Base-by-base conservation (phyloP, 2,329 filamentous ascomycete genomes). In the Penicillium brasilianum region DNA sequence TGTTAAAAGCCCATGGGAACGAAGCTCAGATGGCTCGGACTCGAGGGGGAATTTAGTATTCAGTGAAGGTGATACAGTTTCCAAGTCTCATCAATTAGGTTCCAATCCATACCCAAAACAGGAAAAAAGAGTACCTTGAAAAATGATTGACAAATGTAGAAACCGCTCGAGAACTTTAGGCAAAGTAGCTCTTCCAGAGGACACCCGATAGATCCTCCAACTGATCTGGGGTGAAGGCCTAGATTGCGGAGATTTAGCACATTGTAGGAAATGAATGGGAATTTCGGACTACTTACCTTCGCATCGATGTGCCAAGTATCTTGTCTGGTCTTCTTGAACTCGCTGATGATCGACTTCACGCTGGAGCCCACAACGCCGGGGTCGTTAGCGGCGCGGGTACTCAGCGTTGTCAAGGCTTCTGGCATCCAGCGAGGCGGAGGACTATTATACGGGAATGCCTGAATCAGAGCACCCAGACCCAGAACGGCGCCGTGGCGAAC, bases 101-200 rank as follows among this genome's bases (percentile, higher is more conserved):
- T 28, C 8, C 9, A 32, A 34, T 34, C 14, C 18, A 20, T 14
- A 50, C 30, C 30, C 48, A 50, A 32, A 20, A 20, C 28, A 2
- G 14, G n/a, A 50, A n/a, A 13, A 49, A 18, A 32, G n/a, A 28
- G 25, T 50, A n/a, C 48, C 30, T 14, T 18, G 10, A 2, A 4
- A 34, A 20, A n/a, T 50, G 20, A 13, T 9, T 22, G 13, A 18
- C 9, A 7, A 34, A 18, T n/a, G 28, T 50, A 34, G 46, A 34
- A 10, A 28, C 22, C 14, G 11, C 14, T 30, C 3, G 7, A 16
- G 22, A 48, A 22, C 13, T 43, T 48, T 81, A 97, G 43, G 93
- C 96, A 82, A 99, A 99, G 76, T 99, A 99, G 77, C 94, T 98
- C 88, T 99, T 99, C 95, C 95, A 99, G 55, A 99, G 82, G 51